Conservation (phyloP, 371 early-diverging fungal genomes). For the Choanephora cucurbitarum region DNA sequence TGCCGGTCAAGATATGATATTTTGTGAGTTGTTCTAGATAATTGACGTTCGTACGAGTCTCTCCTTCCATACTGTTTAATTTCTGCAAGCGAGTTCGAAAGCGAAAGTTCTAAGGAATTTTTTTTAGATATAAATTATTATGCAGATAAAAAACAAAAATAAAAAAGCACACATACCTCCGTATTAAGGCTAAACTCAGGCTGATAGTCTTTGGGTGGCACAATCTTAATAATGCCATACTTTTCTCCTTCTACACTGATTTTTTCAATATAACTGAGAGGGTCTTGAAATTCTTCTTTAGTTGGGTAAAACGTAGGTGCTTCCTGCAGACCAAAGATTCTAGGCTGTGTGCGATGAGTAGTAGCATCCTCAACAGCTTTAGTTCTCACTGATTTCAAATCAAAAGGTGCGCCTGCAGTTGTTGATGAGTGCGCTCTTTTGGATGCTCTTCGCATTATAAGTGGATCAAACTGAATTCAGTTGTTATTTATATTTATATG, state of each 20-base stretch:
- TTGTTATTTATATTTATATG: background rate
- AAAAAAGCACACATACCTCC: slow-evolving; percentile 56
- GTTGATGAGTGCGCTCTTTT: slow-evolving; percentile 9
- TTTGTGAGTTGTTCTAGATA: slow-evolving; percentile 89
- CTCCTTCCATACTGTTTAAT: slow-evolving; percentile 91
- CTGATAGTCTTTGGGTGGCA: slow-evolving; percentile 86
- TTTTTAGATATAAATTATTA: slow-evolving; percentile 5
- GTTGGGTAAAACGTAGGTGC: slow-evolving; percentile 88
- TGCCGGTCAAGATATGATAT: slow-evolving; percentile 83
- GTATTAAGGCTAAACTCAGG: slow-evolving; percentile 86
- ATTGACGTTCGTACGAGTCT: slow-evolving; percentile 83
- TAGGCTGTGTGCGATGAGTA: background rate
- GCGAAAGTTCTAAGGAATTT: slow-evolving; percentile 70
- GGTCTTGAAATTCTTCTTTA: slow-evolving; percentile 81
- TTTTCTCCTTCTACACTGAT: slow-evolving; percentile 81
- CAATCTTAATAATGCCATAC: slow-evolving; percentile 90
- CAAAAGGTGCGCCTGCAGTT: slow-evolving; percentile 9
- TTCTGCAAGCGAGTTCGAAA: slow-evolving; percentile 90
- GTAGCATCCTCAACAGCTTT: background rate
- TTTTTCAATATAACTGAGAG: slow-evolving; percentile 79
- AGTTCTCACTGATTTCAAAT: slow-evolving; percentile 16
- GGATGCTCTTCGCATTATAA: slow-evolving; percentile 12
- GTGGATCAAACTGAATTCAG: background rate
- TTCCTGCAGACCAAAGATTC: slow-evolving; percentile 67
- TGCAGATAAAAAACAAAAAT: no score